Evolutionary conservation across 495 filamentous ascomycete genomes (phyloP).

Genomic region (Penicillium steckii): DNA sequence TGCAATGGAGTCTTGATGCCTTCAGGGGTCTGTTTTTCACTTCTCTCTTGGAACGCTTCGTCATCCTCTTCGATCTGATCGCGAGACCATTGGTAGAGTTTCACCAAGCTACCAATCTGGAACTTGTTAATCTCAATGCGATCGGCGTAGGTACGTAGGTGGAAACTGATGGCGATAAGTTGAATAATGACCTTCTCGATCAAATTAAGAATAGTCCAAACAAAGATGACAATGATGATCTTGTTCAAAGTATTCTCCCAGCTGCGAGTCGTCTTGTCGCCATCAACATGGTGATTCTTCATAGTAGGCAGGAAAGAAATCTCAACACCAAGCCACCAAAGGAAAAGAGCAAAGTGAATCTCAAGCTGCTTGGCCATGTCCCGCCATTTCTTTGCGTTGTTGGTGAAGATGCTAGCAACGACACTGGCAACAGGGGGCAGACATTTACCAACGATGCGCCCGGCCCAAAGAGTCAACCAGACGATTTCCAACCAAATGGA

Average conservation of each 20-base stretch:
- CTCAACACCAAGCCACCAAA: constrained; percentile 88
- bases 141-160: constrained; percentile 86
- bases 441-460: constrained; percentile 70
- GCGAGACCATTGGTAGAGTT: constrained; percentile 81
- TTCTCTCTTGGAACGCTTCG: constrained; percentile 64
- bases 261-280: constrained; percentile 44
- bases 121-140: constrained; percentile 93
- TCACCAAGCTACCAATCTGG: constrained; percentile 74
- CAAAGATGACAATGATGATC: constrained; percentile 79
- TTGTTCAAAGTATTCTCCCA: constrained; percentile 87
- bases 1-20: constrained; percentile 73
- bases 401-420: constrained; percentile 74
- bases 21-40: constrained; percentile 30
- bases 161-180: constrained; percentile 91
- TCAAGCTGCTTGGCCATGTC: constrained; percentile 87
- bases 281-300: constrained; percentile 72
- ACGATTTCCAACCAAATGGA: constrained; percentile 92
- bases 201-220: constrained; percentile 76
- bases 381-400: constrained; percentile 90
- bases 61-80: constrained; percentile 69
- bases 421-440: constrained; percentile 67
- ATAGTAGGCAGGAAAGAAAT: constrained; percentile 57
- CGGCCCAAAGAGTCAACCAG: constrained; percentile 89
- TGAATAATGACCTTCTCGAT: constrained; percentile 94
- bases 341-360: constrained; percentile 80